Base-by-base conservation (phyloP, 495 filamentous ascomycete genomes). In the Lichenothelia convexa region DNA sequence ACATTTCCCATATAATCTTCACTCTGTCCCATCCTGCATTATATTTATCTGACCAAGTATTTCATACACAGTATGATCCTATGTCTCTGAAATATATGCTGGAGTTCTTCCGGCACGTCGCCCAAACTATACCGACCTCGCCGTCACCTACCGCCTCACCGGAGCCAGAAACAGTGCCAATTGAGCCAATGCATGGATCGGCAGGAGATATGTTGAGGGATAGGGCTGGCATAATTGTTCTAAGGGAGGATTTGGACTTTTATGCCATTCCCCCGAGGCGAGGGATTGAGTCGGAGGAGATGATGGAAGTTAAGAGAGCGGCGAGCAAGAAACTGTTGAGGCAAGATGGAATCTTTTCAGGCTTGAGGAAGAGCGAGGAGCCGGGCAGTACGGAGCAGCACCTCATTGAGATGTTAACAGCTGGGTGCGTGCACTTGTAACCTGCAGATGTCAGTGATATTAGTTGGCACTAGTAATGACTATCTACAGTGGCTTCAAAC, bases 361-460 rank as follows among this genome's bases (percentile, higher is more conserved):
- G 89, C 0, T 56, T 99, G 32, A 76, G 84, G 53, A 82, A 84
- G 55, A 94, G 91, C 49, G 89, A 95, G 44, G 89, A 95, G 58
- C 69, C 78, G 12, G 89, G 89, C 5, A 94, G 89, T 18, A 99
- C 89, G 0, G 89, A 99, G 55, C 91, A 93, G 54, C 89, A 99
- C 62, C 62, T 99, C 32, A 95, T 99, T 51, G 89, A 99, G 62
- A 99, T 99, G 89, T 57, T 99, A 62, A 99, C 89, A 17, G 89
- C 89, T 48, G 89, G 87, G 87, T 95, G 62, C 57, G 73, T 40
- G 13, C 19, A 19, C 41, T 29, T 29, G 24, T n/a, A n/a, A n/a
- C n/a, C n/a, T n/a, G n/a, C n/a, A n/a, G n/a, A n/a, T n/a, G n/a
- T n/a, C n/a, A n/a, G n/a, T n/a, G n/a, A 35, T 2, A 16, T 17